Conservation (phyloP, 805 yeast genomes). For the Candida morakotiae region DNA sequence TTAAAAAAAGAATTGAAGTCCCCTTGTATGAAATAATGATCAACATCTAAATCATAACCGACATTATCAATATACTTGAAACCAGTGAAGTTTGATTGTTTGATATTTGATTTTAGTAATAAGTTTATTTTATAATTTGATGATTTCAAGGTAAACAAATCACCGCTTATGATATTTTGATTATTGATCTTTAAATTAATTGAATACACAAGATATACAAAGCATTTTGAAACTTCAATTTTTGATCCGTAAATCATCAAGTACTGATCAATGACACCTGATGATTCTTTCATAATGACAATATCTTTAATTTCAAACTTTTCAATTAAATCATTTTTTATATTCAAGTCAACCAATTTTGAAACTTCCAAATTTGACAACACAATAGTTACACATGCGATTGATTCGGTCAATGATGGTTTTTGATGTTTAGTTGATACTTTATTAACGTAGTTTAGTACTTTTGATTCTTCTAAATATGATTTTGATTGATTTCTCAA, state of each 20-base stretch:
- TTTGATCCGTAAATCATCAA: conserved; percentile 26
- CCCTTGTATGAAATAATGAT: conserved; percentile 13
- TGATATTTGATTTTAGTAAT: conserved; percentile 4
- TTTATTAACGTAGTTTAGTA: conserved; percentile 6
- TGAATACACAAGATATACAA: conserved; percentile 22
- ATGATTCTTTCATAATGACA: conserved; percentile 15
- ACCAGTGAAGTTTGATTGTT: not conserved
- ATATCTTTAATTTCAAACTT: conserved; percentile 20
- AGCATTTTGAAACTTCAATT: conserved; percentile 18
- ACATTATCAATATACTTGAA: conserved; percentile 9
- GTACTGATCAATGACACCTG: conserved; percentile 28
- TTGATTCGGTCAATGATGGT: not conserved
- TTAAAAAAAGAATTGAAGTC: conserved; percentile 17
- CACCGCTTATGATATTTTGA: conserved; percentile 13
- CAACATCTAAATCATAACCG: conserved; percentile 5
- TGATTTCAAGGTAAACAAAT: conserved; percentile 29
- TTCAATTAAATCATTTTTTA: conserved; percentile 12
- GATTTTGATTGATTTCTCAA: conserved; percentile 4
- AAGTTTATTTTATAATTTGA: conserved; percentile 20
- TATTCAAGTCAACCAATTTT: conserved; percentile 15
- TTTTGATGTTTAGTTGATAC: not conserved
- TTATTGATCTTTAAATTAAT: conserved; percentile 24
- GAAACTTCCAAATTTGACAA: conserved; percentile 22
- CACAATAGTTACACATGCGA: conserved; percentile 8
- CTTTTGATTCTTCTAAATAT: conserved; percentile 5